phyloP scores from a whole-genome alignment of 73 alveolate genomes.

The Paramecium pentaurelia region DNA sequence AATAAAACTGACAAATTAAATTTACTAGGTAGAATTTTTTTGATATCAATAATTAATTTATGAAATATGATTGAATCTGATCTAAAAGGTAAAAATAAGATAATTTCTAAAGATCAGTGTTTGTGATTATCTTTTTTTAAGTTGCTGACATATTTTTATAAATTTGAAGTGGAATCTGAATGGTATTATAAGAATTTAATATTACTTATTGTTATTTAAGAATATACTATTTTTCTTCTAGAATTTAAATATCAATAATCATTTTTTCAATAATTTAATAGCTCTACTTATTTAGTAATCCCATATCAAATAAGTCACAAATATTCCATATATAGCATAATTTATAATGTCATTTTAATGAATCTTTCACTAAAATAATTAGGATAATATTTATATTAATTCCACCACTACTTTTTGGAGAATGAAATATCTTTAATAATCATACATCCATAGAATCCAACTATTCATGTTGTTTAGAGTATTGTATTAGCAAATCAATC shows the following conservation, averaged over 20 bases:
- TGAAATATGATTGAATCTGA: too few relatives aligned
- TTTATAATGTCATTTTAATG: background rate
- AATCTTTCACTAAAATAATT: background rate
- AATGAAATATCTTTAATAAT: constrained; percentile 77
- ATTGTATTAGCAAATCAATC: constrained; percentile 71
- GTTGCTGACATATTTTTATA: too few relatives aligned
- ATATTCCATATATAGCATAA: background rate
- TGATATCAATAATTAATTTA: background rate
- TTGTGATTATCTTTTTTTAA: too few relatives aligned
- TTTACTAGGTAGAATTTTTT: background rate
- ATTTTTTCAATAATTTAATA: background rate
- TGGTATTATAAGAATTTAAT: too few relatives aligned
- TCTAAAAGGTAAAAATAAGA: too few relatives aligned
- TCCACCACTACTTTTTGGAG: constrained; percentile 89
- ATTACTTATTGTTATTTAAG: too few relatives aligned
- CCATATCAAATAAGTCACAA: background rate
- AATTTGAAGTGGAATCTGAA: too few relatives aligned
- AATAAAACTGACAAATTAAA: too few relatives aligned
- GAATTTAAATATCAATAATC: too few relatives aligned
- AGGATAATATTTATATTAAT: constrained; percentile 64
- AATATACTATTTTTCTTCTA: too few relatives aligned
- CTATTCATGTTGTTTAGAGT: constrained; percentile 69
- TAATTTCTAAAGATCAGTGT: too few relatives aligned
- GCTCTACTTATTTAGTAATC: background rate
- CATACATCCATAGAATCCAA: constrained; percentile 77